phyloP scores from a whole-genome alignment of 2,329 filamentous ascomycete genomes.

The Aureobasidium leucospermi region DNA sequence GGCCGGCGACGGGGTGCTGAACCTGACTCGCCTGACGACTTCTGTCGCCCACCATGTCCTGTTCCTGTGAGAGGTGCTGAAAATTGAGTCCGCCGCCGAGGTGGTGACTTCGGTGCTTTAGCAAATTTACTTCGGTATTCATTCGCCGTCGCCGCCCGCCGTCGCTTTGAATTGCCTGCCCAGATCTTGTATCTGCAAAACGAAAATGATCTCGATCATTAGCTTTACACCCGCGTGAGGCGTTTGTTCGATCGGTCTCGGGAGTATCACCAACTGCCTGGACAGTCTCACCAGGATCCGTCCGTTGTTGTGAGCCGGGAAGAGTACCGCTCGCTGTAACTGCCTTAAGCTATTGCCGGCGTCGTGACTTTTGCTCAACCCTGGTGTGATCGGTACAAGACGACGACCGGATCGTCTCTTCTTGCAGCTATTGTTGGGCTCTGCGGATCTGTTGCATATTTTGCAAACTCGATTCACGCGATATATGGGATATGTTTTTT shows the following conservation, averaged over 20 bases:
- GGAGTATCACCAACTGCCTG: constrained; percentile 3
- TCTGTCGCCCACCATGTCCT: neutral
- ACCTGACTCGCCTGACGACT: constrained; percentile 7
- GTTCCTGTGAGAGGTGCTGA: neutral
- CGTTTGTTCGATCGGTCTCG: constrained; percentile 5
- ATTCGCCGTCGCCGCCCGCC: neutral
- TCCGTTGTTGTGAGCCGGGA: neutral
- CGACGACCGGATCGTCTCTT: neutral
- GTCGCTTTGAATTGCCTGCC: neutral
- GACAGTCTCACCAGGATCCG: neutral
- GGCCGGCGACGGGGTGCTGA: neutral
- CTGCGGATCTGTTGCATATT: neutral
- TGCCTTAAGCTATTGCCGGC: constrained; percentile 1
- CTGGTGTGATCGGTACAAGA: neutral
- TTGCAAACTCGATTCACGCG: neutral
- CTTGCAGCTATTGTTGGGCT: neutral
- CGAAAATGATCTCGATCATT: neutral
- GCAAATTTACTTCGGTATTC: neutral
- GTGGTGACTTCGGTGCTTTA: neutral
- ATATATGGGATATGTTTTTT: neutral
- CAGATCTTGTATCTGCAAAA: neutral
- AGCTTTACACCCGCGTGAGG: neutral
- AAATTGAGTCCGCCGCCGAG: neutral
- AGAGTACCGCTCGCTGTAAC: constrained; percentile 4
- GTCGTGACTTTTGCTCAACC: neutral